Percentiles rank a stretch among this genome's conserved stretches.
Conservation (phyloP, 1,284 basidiomycete genomes). For the Puccinia horiana region DNA sequence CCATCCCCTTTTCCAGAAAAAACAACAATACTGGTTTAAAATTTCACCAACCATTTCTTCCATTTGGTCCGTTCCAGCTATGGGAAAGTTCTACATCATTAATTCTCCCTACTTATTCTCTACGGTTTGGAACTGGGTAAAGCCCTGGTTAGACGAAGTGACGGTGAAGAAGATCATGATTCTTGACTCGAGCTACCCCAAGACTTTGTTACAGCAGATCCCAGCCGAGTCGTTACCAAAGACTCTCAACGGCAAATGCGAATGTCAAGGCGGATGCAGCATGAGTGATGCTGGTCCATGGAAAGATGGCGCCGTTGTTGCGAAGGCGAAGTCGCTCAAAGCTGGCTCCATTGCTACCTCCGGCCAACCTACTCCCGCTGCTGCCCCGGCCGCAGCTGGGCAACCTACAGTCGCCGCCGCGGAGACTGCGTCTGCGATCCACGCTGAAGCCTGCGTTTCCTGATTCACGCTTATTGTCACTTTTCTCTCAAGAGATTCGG, state of each 20-base stretch:
- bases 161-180: conserved; percentile 91
- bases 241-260: conserved; percentile 80
- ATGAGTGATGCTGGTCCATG: conserved; percentile 91
- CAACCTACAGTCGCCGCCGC: background rate
- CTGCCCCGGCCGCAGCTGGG: background rate
- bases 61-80: conserved; percentile 62
- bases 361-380: background rate
- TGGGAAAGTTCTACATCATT: conserved; percentile 91
- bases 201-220: conserved; percentile 75
- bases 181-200: conserved; percentile 67
- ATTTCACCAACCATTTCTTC: background rate
- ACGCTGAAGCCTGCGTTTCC: background rate
- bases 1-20: background rate
- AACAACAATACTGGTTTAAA: background rate
- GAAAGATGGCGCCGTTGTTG: conserved; percentile 64
- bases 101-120: conserved; percentile 82
- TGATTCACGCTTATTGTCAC: background rate
- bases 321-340: conserved; percentile 52
- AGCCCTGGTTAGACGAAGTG: conserved; percentile 91
- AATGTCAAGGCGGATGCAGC: conserved; percentile 78
- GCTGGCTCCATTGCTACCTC: background rate
- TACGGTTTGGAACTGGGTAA: conserved; percentile 84
- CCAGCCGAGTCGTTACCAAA: conserved; percentile 77
- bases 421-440: background rate
- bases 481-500: background rate